These are phyloP conservation scores for Pichia occidentalis DNA, from an alignment of 805 yeast species.

Conservation along the genomic window DNA sequence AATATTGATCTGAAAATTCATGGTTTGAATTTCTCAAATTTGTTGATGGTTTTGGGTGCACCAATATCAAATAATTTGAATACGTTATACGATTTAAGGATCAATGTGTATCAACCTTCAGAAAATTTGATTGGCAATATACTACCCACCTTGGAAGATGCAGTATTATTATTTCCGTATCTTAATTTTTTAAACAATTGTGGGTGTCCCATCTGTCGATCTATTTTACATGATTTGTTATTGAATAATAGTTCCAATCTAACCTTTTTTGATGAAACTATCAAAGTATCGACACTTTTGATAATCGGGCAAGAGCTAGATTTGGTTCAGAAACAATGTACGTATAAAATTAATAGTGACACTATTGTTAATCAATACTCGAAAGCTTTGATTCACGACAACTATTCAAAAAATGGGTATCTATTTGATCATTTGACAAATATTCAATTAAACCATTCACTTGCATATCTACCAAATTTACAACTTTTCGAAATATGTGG, in stretches of 20 bases:
- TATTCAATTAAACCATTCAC: slow-evolving; percentile 22
- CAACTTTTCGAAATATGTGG: slow-evolving; percentile 29
- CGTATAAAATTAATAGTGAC: slow-evolving; percentile 8
- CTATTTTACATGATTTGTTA: slow-evolving; percentile 12
- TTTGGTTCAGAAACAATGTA: slow-evolving; percentile 15
- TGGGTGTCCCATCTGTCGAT: slow-evolving; percentile 20
- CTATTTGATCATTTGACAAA: slow-evolving; percentile 27
- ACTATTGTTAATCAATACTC: slow-evolving; percentile 14
- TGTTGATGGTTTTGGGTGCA: slow-evolving; percentile 29
- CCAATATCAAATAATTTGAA: slow-evolving; percentile 24
- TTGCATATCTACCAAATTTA: slow-evolving; percentile 17
- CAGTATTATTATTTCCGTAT: slow-evolving; percentile 25
- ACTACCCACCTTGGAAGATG: slow-evolving; percentile 26
- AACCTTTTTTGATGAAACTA: slow-evolving; percentile 19
- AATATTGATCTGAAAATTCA: slow-evolving; percentile 24
- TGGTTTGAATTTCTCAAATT: slow-evolving; percentile 26
- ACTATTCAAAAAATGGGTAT: slow-evolving; percentile 18
- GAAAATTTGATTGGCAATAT: slow-evolving; percentile 28
- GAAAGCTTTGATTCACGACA: slow-evolving; percentile 16
- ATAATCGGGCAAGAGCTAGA: slow-evolving; percentile 30
- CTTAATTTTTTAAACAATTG: slow-evolving; percentile 25
- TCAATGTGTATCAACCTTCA: slow-evolving; percentile 26
- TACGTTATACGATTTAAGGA: slow-evolving; percentile 22
- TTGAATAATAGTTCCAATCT: slow-evolving; percentile 4
- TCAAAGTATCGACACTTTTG: slow-evolving; percentile 28